A percentile compares a stretch with the other conserved stretches of the same genome.
These are phyloP conservation scores for Alnus glutinosa DNA, from an alignment of 306 rosid species.

Conservation along the genomic window DNA sequence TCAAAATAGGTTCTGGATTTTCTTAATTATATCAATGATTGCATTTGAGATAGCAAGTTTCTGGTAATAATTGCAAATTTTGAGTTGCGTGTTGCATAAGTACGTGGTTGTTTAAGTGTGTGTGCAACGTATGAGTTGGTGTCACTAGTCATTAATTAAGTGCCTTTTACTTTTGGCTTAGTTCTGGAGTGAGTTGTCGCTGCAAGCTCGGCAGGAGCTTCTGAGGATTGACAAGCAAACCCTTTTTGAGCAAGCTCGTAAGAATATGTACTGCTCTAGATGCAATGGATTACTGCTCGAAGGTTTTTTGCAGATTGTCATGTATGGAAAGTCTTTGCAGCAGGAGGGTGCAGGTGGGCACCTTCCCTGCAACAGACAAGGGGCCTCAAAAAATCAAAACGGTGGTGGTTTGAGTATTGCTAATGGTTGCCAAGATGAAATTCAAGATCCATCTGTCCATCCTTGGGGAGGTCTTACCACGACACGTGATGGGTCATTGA, in stretches of 20 bases:
- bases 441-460: conserved; percentile 87
- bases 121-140: not conserved
- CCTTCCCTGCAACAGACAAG: conserved; percentile 47
- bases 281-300: conserved; percentile 98
- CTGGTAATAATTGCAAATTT: not conserved
- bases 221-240: conserved; percentile 95
- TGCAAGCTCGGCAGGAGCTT: conserved; percentile 74
- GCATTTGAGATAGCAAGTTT: not conserved
- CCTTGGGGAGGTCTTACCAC: conserved; percentile 99
- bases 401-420: conserved; percentile 46
- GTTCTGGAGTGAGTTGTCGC: conserved; percentile 88
- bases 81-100: not conserved
- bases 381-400: conserved; percentile 53
- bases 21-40: not conserved
- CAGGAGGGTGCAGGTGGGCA: conserved; percentile 60
- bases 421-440: conserved; percentile 71
- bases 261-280: conserved; percentile 98
- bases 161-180: conserved; percentile 40
- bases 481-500: conserved; percentile 83
- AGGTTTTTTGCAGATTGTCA: conserved; percentile 93
- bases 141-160: conserved; percentile 22
- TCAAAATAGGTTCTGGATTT: not conserved
- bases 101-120: not conserved
- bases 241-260: conserved; percentile 97
- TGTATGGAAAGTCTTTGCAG: conserved; percentile 91